Evolutionary conservation across 192 early-diverging fungal species (phyloP), one percentile per base, ranked within the genome.

Genomic region (Gaertneriomyces semiglobifer): DNA sequence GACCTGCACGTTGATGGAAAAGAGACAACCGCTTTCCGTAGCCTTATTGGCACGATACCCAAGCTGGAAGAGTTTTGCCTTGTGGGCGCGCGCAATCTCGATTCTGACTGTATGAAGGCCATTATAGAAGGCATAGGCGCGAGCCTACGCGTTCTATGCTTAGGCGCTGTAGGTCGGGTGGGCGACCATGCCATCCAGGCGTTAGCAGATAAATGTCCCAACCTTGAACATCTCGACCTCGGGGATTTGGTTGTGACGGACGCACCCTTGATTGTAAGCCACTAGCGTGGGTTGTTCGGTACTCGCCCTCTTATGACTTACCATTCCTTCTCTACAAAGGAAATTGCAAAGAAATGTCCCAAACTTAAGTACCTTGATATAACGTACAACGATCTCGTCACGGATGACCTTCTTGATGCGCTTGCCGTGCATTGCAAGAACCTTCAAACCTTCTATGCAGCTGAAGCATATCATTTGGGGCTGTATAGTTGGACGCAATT

Each of bases 331-430:
- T 18, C 48, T n/a, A 14, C 48, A 50, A 14, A 58, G 56, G 56
- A 58, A 25, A 18, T 58, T 14, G 56, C 56, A n/a, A 58, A 20
- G 7, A 9, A 4, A 5, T 58, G 56, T 33, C 10, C 56, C 0
- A 58, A 58, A 18, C 56, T 58, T 39, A 14, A 14, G 14, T 38
- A 58, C 33, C 10, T 58, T 20, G 56, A 58, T 39, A 38, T 58
- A 6, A 58, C 56, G 19, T 58, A 58, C 56, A 58, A 58, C 33
- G 56, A 58, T 33, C 56, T 25, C 10, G 16, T 16, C 14, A 58
- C 56, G 56, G 56, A 58, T 33, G 18, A 38, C 5, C 38, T 58
- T 18, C 56, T 58, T 3, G 2, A 6, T 14, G 16, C 38, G 16
- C 56, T 58, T 33, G 18, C 16, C 14, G 18, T 14, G 18, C 16